Evolutionary conservation across 805 yeast species (phyloP), one percentile per base, ranked within the genome.

Genomic region (Kuraishia molischiana): DNA sequence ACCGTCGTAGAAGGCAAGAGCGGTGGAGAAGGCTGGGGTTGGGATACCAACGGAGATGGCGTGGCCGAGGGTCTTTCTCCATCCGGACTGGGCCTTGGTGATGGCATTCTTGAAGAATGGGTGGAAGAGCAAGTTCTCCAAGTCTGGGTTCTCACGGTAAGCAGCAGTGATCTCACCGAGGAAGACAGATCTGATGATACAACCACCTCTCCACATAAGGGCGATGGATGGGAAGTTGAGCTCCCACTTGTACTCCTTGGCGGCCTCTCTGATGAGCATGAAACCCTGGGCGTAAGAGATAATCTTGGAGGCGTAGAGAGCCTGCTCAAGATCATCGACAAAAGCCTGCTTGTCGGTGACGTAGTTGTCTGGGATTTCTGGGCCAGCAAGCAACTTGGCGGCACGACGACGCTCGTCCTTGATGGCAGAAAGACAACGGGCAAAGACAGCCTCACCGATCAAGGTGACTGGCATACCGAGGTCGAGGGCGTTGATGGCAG

Each of bases 171-270:
- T 90, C 67, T 90, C 97, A 59, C 80, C 97, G 61, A 90, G 74
- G 84, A 90, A 90, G 49, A 90, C 97, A 41, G 98, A 90, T 77
- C 97, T 85, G 70, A 90, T 90, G 67, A 90, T 90, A 77, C 98
- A 90, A 56, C 98, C 98, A 73, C 98, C 98, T 78, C 98, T 82
- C 98, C 98, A 90, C 97, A 90, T 90, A 58, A 92, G 77, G 53
- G 97, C 97, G 56, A 92, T 92, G 43, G 95, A 92, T 54, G 43
- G 95, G 79, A 85, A 84, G 82, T 90, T 92, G 63, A 90, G 76
- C 67, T 85, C 79, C 98, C 98, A 90, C 59, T 80, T 80, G 77
- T 86, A 90, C 65, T 86, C 95, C 68, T 77, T 81, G 51, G 95
- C 97, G 53, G 97, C 97, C 69, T 90, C 96, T 66, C 94, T 85